These are phyloP conservation scores for Pestalotiopsis sp. DNA, from an alignment of 2,329 filamentous ascomycete species.

Conservation along the genomic window DNA sequence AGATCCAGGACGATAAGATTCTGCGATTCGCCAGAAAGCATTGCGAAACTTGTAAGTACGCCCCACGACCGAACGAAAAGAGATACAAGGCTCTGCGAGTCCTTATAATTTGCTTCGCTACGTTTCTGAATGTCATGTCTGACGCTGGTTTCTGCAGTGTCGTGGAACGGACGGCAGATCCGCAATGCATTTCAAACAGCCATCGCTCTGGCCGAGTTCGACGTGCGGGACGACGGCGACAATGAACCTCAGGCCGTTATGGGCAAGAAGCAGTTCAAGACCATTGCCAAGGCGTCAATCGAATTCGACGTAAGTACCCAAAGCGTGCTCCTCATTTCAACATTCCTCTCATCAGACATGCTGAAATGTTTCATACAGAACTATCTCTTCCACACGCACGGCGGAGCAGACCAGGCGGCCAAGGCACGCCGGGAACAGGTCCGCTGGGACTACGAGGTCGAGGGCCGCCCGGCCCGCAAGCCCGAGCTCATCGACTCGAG, in stretches of 20 bases:
- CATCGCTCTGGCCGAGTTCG: slow-evolving; percentile 11
- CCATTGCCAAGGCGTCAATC: slow-evolving; percentile 6
- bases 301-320: slow-evolving; percentile 5
- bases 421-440: slow-evolving; percentile 13
- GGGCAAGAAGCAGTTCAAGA: slow-evolving; percentile 12
- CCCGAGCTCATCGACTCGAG: background rate
- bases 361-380: too few species aligned
- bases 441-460: slow-evolving; percentile 6
- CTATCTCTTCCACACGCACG: slow-evolving; percentile 8
- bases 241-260: background rate
- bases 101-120: too few species aligned
- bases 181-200: slow-evolving; percentile 15
- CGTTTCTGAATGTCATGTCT: too few species aligned
- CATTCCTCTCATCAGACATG: too few species aligned
- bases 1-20: slow-evolving; percentile 1
- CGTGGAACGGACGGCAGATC: slow-evolving; percentile 16
- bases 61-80: too few species aligned
- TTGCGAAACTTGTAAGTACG: background rate
- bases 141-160: background rate
- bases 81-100: too few species aligned
- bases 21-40: slow-evolving; percentile 1
- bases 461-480: background rate
- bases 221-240: background rate
- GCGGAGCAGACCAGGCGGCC: slow-evolving; percentile 16
- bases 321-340: too few species aligned